phyloP scores from a whole-genome alignment of 2,329 filamentous ascomycete genomes.

The Apiospora saccharicola region DNA sequence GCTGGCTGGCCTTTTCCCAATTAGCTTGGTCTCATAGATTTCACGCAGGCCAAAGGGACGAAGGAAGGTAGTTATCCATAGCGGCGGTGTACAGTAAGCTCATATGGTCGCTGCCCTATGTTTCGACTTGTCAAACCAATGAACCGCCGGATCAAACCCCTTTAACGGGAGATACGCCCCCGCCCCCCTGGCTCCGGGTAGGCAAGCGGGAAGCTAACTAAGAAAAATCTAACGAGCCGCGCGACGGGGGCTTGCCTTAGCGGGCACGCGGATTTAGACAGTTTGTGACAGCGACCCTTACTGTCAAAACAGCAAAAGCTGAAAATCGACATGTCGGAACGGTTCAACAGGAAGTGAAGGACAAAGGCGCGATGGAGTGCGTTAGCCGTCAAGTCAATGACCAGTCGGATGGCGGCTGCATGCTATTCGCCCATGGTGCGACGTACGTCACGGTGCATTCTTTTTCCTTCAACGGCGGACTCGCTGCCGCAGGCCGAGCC shows the following conservation, averaged over 20 bases:
- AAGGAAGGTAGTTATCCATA: not conserved
- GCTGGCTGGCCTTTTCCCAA: no score
- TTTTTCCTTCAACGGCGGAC: not conserved
- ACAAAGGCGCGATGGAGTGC: not conserved
- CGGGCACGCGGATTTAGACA: not conserved
- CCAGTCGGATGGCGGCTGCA: not conserved
- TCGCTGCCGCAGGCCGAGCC: not conserved
- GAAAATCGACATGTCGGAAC: constrained; percentile 3
- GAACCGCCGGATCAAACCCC: not conserved
- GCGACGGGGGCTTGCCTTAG: constrained; percentile 5
- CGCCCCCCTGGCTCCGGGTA: not conserved
- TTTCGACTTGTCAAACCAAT: not conserved
- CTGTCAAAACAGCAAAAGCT: not conserved
- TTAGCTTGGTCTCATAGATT: not conserved
- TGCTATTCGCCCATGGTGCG: not conserved
- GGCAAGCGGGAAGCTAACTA: not conserved
- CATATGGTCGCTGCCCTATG: not conserved
- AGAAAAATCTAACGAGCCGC: not conserved
- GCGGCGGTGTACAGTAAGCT: not conserved
- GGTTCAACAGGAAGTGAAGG: no score
- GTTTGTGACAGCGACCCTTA: not conserved
- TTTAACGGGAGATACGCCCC: not conserved
- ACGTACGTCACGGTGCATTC: constrained; percentile 6
- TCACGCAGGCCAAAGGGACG: not conserved
- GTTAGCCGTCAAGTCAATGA: not conserved